Percentiles rank a stretch among this genome's conserved stretches.
Evolutionary conservation across 192 early-diverging fungal species (phyloP).

Genomic region (Linnemannia zychae): DNA sequence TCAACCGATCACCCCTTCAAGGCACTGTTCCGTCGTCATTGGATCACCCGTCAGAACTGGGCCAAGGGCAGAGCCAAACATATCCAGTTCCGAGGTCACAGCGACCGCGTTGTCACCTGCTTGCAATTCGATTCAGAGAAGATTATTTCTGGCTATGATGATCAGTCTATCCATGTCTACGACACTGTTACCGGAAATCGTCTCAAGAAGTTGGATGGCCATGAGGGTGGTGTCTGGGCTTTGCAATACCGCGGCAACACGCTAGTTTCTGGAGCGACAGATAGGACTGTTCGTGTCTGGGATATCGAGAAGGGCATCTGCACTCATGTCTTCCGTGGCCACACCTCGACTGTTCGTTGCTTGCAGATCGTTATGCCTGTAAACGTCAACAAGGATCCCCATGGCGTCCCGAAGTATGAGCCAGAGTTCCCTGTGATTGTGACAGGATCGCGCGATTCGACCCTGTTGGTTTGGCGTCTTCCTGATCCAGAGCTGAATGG

Average conservation of each 20-base stretch:
- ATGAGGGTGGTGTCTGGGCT: slow-evolving; percentile 98
- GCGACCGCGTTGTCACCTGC: slow-evolving; percentile 91
- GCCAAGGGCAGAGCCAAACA: slow-evolving; percentile 77
- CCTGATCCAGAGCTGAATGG: slow-evolving; percentile 76
- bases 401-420: slow-evolving; percentile 63
- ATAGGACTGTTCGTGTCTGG: slow-evolving; percentile 97
- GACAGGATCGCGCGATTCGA: slow-evolving; percentile 95
- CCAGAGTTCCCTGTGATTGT: slow-evolving; percentile 88
- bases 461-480: slow-evolving; percentile 92
- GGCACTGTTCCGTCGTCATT: slow-evolving; percentile 81
- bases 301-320: slow-evolving; percentile 91
- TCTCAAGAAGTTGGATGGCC: slow-evolving; percentile 80
- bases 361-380: slow-evolving; percentile 87
- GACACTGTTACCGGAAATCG: slow-evolving; percentile 86
- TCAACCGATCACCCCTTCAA: slow-evolving; percentile 77
- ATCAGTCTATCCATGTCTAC: slow-evolving; percentile 94
- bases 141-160: slow-evolving; percentile 95
- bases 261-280: slow-evolving; percentile 94
- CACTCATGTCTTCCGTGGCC: slow-evolving; percentile 95
- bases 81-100: slow-evolving; percentile 87
- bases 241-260: slow-evolving; percentile 91
- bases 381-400: slow-evolving; percentile 64
- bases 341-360: slow-evolving; percentile 95
- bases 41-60: slow-evolving; percentile 91
- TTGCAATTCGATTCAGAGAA: slow-evolving; percentile 97